Evolutionary conservation across 2,329 filamentous ascomycete genomes (phyloP), one percentile per base, ranked within the genome.

Genomic region (Penicillium sp.): DNA sequence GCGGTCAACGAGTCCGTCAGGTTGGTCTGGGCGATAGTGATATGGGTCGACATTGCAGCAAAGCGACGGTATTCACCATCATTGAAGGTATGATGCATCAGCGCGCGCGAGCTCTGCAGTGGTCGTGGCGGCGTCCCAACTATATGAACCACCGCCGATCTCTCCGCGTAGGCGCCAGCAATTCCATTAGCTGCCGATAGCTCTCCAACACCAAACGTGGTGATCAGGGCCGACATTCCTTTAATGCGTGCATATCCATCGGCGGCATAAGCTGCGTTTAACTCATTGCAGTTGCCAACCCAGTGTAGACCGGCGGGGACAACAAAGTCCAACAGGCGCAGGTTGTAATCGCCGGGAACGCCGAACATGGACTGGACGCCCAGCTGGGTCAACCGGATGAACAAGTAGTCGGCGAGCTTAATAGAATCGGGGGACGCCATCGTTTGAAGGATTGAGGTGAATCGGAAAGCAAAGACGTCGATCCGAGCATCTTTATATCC

Each of bases 121-220:
- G 51, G 44, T 2, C 69, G 62, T 2, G 61, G 57, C 6, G 75
- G 73, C 0, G 71, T 71, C 2, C 76, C 76, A 14, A 79, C 75
- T 28, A 80, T 71, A 47, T 80, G 76, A 8, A 79, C 69, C 5
- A 88, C 70, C 2, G 83, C 80, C 2, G 85, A 79, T 50, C 77
- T 75, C 61, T 88, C 84, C 1, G 81, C 80, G 63, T 76, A 86
- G 29, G 82, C 76, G n/a, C 84, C 84, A 2, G 82, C 83, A 37
- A 86, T 64, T 27, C 79, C 84, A 53, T 86, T 85, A 54, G 86
- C 70, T 32, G 82, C 81, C 2, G 82, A 85, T n/a, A 74, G 57
- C 51, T 75, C 72, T 6, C 71, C 84, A 3, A 87, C 82, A 35
- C 84, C 84, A 46, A 53, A 49, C 13, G 52, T 52, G 12, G 50